These are phyloP conservation scores for Inga oerstediana DNA, from an alignment of 306 rosid genomes.

Conservation along the genomic window DNA sequence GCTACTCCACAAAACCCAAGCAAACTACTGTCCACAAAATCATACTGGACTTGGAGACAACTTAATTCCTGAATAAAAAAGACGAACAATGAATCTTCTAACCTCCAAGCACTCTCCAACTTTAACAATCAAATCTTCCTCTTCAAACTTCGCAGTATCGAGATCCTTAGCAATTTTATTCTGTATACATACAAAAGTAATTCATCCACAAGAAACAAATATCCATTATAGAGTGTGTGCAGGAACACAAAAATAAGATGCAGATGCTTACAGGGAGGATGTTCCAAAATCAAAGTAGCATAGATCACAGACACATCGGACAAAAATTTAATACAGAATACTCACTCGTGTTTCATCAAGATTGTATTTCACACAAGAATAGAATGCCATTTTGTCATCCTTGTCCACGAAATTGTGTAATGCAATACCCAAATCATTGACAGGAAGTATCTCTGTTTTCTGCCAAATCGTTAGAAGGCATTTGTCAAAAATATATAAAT, in stretches of 20 bases:
- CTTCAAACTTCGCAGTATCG: conserved; percentile 63
- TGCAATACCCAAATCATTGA: conserved; percentile 93
- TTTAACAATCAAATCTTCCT: conserved; percentile 86
- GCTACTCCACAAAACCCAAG: conserved; percentile 19
- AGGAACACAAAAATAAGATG: conserved; percentile 25
- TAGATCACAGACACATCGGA: conserved; percentile 4
- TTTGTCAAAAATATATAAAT: conserved; percentile 2
- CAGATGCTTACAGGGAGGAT: conserved; percentile 7
- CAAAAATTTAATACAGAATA: conserved; percentile 31
- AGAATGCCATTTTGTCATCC: conserved; percentile 94
- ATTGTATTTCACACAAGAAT: conserved; percentile 72
- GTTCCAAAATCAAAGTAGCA: conserved; percentile 19
- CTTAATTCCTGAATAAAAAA: conserved; percentile 18
- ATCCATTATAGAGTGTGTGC: neutral
- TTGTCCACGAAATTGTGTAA: conserved; percentile 87
- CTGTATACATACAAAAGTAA: conserved; percentile 52
- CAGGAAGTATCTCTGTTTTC: conserved; percentile 99
- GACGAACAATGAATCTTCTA: conserved; percentile 38
- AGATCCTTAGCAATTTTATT: conserved; percentile 77
- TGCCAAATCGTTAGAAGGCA: conserved; percentile 45
- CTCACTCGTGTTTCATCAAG: conserved; percentile 93
- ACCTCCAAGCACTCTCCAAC: conserved; percentile 94
- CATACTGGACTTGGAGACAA: conserved; percentile 21
- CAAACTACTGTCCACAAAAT: conserved; percentile 15
- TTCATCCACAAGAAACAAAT: conserved; percentile 16